A percentile compares a stretch with the other conserved stretches of the same genome.
These are phyloP conservation scores for Theobroma grandiflorum DNA, from an alignment of 441 rosid species.

Conservation along the genomic window DNA sequence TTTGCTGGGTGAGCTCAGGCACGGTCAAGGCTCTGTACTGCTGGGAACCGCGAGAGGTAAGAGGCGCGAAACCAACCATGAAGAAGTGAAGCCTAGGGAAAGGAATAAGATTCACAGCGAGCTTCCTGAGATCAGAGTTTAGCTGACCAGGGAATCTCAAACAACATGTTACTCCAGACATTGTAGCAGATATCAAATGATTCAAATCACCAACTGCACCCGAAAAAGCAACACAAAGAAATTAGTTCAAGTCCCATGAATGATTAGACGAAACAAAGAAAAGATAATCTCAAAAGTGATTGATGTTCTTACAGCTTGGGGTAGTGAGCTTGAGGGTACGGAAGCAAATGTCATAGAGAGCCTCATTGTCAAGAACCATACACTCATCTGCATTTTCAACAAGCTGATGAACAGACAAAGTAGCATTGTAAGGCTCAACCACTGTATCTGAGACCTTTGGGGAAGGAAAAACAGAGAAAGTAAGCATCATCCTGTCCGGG, in stretches of 20 bases:
- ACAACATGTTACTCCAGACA: constrained; percentile 73
- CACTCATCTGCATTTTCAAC: constrained; percentile 70
- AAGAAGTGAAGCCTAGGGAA: constrained; percentile 73
- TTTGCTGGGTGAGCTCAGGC: constrained; percentile 69
- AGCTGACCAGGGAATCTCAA: constrained; percentile 72
- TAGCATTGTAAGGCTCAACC: constrained; percentile 69
- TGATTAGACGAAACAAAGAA: not conserved
- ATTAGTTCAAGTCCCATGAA: not conserved
- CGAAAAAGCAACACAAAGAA: constrained; percentile 7
- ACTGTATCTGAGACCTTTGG: constrained; percentile 71
- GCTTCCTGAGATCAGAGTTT: constrained; percentile 70
- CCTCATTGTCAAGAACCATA: constrained; percentile 68
- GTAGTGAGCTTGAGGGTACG: constrained; percentile 70
- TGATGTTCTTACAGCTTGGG: constrained; percentile 59
- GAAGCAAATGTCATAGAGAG: constrained; percentile 67
- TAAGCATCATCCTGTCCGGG: constrained; percentile 75
- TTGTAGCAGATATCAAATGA: constrained; percentile 67
- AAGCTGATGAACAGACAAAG: constrained; percentile 67
- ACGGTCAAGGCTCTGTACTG: constrained; percentile 61
- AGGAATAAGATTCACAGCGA: constrained; percentile 71
- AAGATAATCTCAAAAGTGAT: not conserved
- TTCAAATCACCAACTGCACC: constrained; percentile 66
- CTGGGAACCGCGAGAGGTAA: constrained; percentile 68
- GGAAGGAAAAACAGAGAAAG: constrained; percentile 68
- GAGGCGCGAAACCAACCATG: constrained; percentile 70